A percentile compares a stretch with the other conserved stretches of the same genome.
Evolutionary conservation across 179 eudicot genomes (phyloP).

Genomic region (Beta corolliflora): DNA sequence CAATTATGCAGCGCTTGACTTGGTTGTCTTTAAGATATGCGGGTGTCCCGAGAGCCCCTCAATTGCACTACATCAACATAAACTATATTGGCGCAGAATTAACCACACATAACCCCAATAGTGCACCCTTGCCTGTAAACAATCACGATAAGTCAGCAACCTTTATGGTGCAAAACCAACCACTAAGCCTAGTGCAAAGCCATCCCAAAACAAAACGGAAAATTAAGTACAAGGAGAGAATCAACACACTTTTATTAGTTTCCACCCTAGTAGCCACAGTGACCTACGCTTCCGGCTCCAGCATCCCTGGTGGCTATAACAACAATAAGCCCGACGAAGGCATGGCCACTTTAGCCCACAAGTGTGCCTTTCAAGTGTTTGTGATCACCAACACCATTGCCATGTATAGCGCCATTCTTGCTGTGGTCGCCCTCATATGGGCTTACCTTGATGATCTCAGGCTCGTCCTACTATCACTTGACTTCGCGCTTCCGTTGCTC

Average conservation of each 20-base stretch:
- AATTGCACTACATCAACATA: not conserved
- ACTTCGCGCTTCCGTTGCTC: conserved; percentile 36
- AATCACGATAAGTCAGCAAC: not conserved
- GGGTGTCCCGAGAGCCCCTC: conserved; percentile 30
- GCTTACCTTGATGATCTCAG: conserved; percentile 40
- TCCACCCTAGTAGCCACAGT: conserved; percentile 41
- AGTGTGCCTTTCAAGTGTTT: conserved; percentile 31
- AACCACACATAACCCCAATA: too few relatives aligned
- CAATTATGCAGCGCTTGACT: conserved; percentile 35
- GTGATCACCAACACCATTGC: conserved; percentile 34
- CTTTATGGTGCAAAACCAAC: not conserved
- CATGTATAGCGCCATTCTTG: conserved; percentile 31
- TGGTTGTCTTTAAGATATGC: conserved; percentile 40
- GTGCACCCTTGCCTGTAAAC: not conserved
- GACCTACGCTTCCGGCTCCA: conserved; percentile 42
- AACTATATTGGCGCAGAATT: not conserved
- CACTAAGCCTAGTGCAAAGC: not conserved
- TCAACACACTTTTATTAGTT: conserved; percentile 38
- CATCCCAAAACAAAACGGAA: not conserved
- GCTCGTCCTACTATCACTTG: conserved; percentile 24
- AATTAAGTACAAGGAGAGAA: conserved; percentile 33
- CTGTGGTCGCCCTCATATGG: conserved; percentile 34
- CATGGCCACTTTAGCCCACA: conserved; percentile 29
- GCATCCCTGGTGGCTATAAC: conserved; percentile 44
- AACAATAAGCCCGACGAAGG: conserved; percentile 27